Conservation (phyloP, 805 yeast species). For the Candida coquimbonensis region DNA sequence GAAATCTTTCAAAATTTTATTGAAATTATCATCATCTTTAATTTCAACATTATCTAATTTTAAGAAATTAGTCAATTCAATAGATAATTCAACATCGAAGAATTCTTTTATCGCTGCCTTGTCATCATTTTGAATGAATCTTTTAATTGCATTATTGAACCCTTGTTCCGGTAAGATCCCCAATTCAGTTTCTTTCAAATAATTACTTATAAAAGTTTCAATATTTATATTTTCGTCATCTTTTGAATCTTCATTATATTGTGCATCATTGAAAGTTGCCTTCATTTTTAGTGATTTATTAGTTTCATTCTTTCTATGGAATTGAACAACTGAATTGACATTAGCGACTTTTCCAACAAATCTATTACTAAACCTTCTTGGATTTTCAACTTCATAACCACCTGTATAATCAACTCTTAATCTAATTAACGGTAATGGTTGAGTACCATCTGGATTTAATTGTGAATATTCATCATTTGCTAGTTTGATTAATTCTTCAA, state of each 20-base stretch:
- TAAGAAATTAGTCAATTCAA: conserved; percentile 16
- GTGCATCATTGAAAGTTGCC: conserved; percentile 3
- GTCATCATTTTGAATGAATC: conserved; percentile 78
- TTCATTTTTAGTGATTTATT: conserved; percentile 3
- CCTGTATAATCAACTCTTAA: conserved; percentile 84
- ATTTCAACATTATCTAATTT: conserved; percentile 36
- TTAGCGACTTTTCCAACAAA: conserved; percentile 92
- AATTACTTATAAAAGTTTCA: conserved; percentile 55
- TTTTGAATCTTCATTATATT: conserved; percentile 6
- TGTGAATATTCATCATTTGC: conserved; percentile 47
- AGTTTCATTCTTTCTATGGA: conserved; percentile 42
- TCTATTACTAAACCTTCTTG: conserved; percentile 79
- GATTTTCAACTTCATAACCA: conserved; percentile 87
- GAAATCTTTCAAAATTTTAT: conserved; percentile 35
- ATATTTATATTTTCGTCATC: conserved; percentile 43
- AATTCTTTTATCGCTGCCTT: conserved; percentile 61
- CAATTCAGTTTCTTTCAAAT: conserved; percentile 55
- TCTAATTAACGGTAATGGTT: conserved; percentile 78
- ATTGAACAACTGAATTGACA: conserved; percentile 75
- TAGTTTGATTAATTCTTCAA: conserved; percentile 55
- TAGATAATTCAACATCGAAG: conserved; percentile 40
- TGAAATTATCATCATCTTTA: conserved; percentile 31
- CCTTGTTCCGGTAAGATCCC: conserved; percentile 70
- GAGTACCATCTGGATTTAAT: conserved; percentile 28
- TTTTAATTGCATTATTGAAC: conserved; percentile 62